phyloP scores from a whole-genome alignment of 1,284 basidiomycete genomes.

The Xerocomus alliaceus region DNA sequence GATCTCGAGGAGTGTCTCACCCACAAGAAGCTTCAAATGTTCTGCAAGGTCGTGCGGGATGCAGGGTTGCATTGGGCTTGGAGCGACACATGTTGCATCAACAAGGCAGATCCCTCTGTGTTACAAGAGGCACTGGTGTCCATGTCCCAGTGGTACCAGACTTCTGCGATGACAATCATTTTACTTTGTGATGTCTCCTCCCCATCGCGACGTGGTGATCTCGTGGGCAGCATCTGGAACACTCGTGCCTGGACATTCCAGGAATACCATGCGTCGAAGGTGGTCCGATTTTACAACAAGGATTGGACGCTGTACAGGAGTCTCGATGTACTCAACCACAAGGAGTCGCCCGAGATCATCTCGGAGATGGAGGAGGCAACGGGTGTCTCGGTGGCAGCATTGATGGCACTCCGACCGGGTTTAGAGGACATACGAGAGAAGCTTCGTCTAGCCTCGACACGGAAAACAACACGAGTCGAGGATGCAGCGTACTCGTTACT shows the following conservation, averaged over 20 bases:
- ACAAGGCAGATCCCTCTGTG: neutral
- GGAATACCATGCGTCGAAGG: neutral
- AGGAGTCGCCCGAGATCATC: conserved; percentile 4
- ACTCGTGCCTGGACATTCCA: neutral
- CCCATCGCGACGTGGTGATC: neutral
- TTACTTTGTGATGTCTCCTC: neutral
- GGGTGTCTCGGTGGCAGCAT: neutral
- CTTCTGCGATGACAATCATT: neutral
- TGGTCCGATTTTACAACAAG: neutral
- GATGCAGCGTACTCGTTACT: conserved; percentile 10
- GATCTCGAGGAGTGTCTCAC: neutral
- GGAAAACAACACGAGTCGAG: conserved; percentile 1
- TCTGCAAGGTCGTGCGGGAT: neutral
- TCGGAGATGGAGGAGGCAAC: conserved; percentile 12
- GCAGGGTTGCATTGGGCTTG: neutral
- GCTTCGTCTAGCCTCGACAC: conserved; percentile 7
- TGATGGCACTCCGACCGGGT: conserved; percentile 10
- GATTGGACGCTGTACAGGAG: neutral
- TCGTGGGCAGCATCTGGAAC: neutral
- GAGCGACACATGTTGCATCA: conserved; percentile 5
- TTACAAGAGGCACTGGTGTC: neutral
- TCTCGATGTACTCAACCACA: neutral
- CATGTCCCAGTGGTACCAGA: neutral
- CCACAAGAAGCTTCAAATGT: neutral
- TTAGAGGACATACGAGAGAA: conserved; percentile 9